These are phyloP conservation scores for Yamadazyma akitaensis DNA, from an alignment of 805 yeast species.

Conservation along the genomic window DNA sequence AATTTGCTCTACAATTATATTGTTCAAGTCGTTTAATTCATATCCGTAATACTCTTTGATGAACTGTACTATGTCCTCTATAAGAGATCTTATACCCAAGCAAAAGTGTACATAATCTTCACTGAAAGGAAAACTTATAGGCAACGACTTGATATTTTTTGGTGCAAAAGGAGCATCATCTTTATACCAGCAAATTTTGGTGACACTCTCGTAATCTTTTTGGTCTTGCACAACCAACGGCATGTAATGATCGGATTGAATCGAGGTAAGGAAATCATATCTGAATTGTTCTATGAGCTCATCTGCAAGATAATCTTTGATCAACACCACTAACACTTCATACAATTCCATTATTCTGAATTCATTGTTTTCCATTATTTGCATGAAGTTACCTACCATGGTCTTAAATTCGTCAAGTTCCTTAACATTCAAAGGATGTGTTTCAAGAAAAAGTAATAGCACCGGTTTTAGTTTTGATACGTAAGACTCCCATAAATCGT, in stretches of 20 bases:
- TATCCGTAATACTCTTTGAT: conserved; percentile 62
- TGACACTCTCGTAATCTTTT: conserved; percentile 58
- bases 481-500: conserved; percentile 75
- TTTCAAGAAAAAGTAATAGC: conserved; percentile 45
- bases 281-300: conserved; percentile 54
- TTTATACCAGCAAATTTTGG: conserved; percentile 67
- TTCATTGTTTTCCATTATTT: conserved; percentile 71
- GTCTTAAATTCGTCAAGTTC: conserved; percentile 56
- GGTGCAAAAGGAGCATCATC: conserved; percentile 48
- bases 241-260: conserved; percentile 83
- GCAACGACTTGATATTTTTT: conserved; percentile 48
- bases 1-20: conserved; percentile 56
- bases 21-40: conserved; percentile 53
- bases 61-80: conserved; percentile 63
- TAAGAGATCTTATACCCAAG: conserved; percentile 63
- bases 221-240: conserved; percentile 68
- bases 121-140: conserved; percentile 73
- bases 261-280: conserved; percentile 55
- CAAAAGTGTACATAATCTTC: conserved; percentile 86
- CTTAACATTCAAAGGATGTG: conserved; percentile 36
- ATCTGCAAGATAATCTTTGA: conserved; percentile 57
- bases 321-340: conserved; percentile 54
- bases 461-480: conserved; percentile 57
- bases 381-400: conserved; percentile 65
- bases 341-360: conserved; percentile 60